A percentile compares a stretch with the other conserved stretches of the same genome.
phyloP scores from a whole-genome alignment of 306 rosid genomes.

The Begonia masoniana region DNA sequence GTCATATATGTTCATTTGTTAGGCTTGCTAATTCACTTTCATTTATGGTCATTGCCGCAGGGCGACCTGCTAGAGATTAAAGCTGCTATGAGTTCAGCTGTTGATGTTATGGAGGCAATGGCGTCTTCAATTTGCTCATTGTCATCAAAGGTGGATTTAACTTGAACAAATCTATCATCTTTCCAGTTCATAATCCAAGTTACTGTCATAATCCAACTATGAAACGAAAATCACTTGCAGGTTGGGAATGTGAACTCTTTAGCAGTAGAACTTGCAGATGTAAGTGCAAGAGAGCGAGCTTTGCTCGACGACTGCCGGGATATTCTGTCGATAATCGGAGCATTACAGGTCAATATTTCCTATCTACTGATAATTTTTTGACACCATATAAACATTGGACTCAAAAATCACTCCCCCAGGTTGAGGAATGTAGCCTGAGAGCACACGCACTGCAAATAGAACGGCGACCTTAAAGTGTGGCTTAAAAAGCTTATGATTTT shows the following conservation, averaged over 20 bases:
- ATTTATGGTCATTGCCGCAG: slow-evolving; percentile 26
- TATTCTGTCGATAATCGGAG: slow-evolving; percentile 49
- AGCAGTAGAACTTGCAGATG: slow-evolving; percentile 49
- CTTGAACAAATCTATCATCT: too few species aligned
- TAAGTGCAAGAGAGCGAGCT: slow-evolving; percentile 56
- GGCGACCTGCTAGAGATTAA: slow-evolving; percentile 60
- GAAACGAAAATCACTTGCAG: too few species aligned
- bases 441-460: slow-evolving; percentile 54
- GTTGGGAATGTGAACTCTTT: slow-evolving; percentile 54
- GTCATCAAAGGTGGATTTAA: slow-evolving; percentile 45
- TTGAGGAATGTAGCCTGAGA: slow-evolving; percentile 66
- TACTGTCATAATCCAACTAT: not conserved
- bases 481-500: slow-evolving; percentile 15
- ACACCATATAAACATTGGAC: not conserved
- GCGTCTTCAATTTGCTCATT: slow-evolving; percentile 61
- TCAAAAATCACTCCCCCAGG: slow-evolving; percentile 25
- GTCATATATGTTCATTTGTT: slow-evolving; percentile 3
- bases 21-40: not conserved
- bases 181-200: not conserved
- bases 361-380: too few species aligned
- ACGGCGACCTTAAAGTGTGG: slow-evolving; percentile 26
- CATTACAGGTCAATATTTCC: slow-evolving; percentile 44
- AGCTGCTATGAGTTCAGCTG: slow-evolving; percentile 80
- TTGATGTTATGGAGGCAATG: slow-evolving; percentile 95
- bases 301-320: slow-evolving; percentile 68